phyloP scores from a whole-genome alignment of 1,139 yeast genomes.

The Zhuliangozyma parablackwelliae region DNA sequence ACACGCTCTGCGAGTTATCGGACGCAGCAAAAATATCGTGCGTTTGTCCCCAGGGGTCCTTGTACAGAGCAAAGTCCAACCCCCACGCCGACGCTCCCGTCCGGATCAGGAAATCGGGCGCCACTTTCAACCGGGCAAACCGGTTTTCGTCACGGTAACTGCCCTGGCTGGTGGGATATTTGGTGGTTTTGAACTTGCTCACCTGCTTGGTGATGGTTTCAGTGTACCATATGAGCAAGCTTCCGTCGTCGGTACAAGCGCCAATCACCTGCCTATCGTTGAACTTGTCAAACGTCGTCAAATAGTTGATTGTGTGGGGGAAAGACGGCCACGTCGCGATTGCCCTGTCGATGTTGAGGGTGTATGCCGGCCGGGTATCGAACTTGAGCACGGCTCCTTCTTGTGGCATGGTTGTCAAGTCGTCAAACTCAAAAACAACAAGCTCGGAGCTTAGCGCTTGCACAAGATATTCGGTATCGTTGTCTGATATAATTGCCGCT shows the following conservation, averaged over 20 bases:
- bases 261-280: conserved; percentile 34
- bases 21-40: conserved; percentile 47
- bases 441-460: conserved; percentile 29
- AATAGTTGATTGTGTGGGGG: conserved; percentile 56
- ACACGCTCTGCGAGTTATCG: conserved; percentile 52
- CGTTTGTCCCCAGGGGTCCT: conserved; percentile 16
- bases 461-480: conserved; percentile 18
- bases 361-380: conserved; percentile 37
- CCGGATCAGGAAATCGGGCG: conserved; percentile 35
- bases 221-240: conserved; percentile 41
- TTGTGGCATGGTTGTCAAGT: conserved; percentile 20
- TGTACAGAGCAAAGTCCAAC: conserved; percentile 34
- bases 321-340: conserved; percentile 46
- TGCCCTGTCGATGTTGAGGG: conserved; percentile 33
- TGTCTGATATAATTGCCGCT: conserved; percentile 13
- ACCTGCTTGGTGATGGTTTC: conserved; percentile 21
- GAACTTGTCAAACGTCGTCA: conserved; percentile 24
- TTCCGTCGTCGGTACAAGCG: conserved; percentile 56
- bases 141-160: conserved; percentile 5
- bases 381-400: conserved; percentile 23
- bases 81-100: conserved; percentile 63
- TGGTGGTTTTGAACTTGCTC: conserved; percentile 7
- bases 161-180: not conserved
- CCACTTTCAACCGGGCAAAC: conserved; percentile 15
- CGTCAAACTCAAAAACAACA: conserved; percentile 24